Conservation (phyloP, 164 flowering plant species). For the Vitis amurensis region DNA sequence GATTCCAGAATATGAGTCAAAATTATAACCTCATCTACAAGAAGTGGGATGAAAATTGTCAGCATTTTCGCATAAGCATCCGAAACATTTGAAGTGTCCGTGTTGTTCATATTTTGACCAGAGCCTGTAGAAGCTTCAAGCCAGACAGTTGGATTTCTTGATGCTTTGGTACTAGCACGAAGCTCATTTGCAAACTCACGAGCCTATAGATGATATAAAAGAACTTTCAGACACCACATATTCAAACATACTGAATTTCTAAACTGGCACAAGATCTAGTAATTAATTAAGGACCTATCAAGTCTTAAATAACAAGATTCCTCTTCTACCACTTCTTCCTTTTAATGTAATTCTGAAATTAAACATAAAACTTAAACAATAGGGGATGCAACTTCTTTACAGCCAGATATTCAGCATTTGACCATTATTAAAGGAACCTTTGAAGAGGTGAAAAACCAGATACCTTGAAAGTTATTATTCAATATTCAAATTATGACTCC, state of each 20-base stretch:
- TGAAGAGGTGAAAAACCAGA: too few species aligned
- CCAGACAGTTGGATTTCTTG: constrained; percentile 88
- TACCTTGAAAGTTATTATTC: too few species aligned
- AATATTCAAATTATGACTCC: too few species aligned
- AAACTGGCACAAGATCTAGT: neutral
- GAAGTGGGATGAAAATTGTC: constrained; percentile 90
- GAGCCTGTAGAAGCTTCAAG: constrained; percentile 87
- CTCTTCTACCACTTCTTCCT: too few species aligned
- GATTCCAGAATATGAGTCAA: neutral
- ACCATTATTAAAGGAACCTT: too few species aligned
- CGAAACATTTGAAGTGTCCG: constrained; percentile 90
- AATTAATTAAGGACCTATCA: too few species aligned
- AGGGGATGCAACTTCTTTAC: too few species aligned
- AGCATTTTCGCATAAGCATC: constrained; percentile 97
- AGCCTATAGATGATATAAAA: constrained; percentile 54
- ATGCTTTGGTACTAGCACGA: constrained; percentile 95
- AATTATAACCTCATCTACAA: constrained; percentile 86
- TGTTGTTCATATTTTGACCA: constrained; percentile 57
- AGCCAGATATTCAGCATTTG: too few species aligned
- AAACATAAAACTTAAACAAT: too few species aligned
- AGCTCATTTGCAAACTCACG: constrained; percentile 99
- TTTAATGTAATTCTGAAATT: too few species aligned
- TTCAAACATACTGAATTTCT: neutral
- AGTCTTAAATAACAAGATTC: too few species aligned
- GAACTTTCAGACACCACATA: constrained; percentile 5